A percentile compares a stretch with the other conserved stretches of the same genome.
phyloP scores from a whole-genome alignment of 2,329 filamentous ascomycete genomes.

The Chrysoporthe austroafricana region DNA sequence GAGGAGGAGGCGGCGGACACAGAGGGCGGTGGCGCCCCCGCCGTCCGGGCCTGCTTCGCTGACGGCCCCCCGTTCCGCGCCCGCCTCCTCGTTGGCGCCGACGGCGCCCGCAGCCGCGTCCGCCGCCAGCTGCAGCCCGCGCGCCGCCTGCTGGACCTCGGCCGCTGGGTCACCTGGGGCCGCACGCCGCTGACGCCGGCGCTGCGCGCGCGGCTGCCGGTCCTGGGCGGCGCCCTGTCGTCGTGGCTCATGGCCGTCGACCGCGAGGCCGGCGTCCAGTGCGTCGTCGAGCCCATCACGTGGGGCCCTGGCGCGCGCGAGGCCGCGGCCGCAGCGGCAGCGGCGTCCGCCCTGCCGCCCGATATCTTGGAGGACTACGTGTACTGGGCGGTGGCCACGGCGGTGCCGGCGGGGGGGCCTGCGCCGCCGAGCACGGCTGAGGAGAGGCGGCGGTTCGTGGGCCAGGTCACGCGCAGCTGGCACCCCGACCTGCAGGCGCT shows the following conservation, averaged over 20 bases:
- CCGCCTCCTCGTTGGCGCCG: constrained; percentile 43
- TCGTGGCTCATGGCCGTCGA: constrained; percentile 32
- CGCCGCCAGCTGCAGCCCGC: constrained; percentile 43
- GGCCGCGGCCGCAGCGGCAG: neutral
- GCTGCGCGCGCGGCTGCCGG: constrained; percentile 29
- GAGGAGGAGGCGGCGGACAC: neutral
- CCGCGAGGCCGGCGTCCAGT: constrained; percentile 27
- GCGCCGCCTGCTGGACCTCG: constrained; percentile 41
- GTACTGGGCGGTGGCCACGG: constrained; percentile 38
- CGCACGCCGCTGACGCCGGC: constrained; percentile 41
- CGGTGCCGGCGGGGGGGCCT: neutral
- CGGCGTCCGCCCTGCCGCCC: neutral
- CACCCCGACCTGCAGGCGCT: constrained; percentile 10
- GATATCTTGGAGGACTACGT: constrained; percentile 38
- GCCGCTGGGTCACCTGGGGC: constrained; percentile 44
- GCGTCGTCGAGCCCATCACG: constrained; percentile 25
- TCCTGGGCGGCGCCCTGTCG: constrained; percentile 18
- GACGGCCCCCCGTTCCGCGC: constrained; percentile 40
- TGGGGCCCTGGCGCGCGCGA: constrained; percentile 16
- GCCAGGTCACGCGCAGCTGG: neutral
- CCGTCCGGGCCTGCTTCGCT: constrained; percentile 36
- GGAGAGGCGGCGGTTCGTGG: neutral
- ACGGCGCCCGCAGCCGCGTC: constrained; percentile 43
- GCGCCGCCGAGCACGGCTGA: neutral
- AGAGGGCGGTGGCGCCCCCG: neutral